Base-by-base conservation (phyloP, 345 rosid species). In the Corchorus capsularis region DNA sequence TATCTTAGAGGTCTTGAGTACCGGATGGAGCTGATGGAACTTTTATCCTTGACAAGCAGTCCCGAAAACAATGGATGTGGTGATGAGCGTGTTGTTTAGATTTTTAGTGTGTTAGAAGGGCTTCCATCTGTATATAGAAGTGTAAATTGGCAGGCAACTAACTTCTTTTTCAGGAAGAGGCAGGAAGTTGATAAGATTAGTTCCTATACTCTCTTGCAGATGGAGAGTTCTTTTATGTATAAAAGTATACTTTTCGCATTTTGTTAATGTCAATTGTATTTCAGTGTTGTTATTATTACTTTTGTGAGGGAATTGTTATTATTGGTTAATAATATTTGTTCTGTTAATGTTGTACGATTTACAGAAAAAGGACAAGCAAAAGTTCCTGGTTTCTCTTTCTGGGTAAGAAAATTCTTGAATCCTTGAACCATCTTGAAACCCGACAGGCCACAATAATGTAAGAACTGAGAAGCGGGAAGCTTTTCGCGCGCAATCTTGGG, bases 1-100 rank as follows among this genome's bases (percentile, higher is more conserved):
- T 87, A 92, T 78, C 90, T 95, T 19, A 87, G 98, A 85, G 99
- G 98, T 68, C 85, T 93, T 8, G 97, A 94, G 83, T 91, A 91
- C 76, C 87, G 97, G 50, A 79, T 89, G 91, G 97, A 89, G 86
- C 93, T 95, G 74, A 84, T 68, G 82, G 93, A 89, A 60, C 97
- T 95, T 77, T 63, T 93, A 8, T 88, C 91, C 14, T 80, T 88
- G 79, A 84, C 94, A 3, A 79, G 85, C 43, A 79, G 81, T 32
- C 73, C 68, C n/a, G 83, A 80, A 77, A 84, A 75, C 79, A 89
- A 86, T 19, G 72, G 82, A 57, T 19, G 45, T 20, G 84, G 81
- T 63, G 79, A 84, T 72, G 85, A 75, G 39, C 81, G 74, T 45
- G 71, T 79, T 74, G 81, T 79, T 65, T 85, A 81, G 81, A 77